Evolutionary conservation across 768 basidiomycete species (phyloP), one percentile per base, ranked within the genome.

Genomic region (Leccinum truebloodii): DNA sequence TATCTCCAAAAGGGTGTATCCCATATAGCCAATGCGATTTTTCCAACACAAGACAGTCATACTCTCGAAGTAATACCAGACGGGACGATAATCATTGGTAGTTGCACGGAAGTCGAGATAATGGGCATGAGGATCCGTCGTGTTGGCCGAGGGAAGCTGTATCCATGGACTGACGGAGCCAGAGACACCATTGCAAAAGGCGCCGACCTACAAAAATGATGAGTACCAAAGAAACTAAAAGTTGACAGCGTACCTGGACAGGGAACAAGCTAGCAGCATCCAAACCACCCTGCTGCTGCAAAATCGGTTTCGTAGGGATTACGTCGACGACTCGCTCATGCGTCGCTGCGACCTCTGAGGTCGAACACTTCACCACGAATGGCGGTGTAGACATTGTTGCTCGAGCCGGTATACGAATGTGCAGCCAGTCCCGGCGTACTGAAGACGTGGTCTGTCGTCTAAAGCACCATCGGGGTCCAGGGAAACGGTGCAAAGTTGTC

Each of bases 31-130:
- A 41, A 87, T 83, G 44, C 96, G 90, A 65, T 86, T 86, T 57
- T 86, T 88, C 80, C 89, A 97, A 7, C 96, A 89, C 89, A 98
- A 89, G 70, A 83, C 74, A 3, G 92, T 90, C 96, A 99, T 98
- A 60, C 79, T 81, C 46, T 48, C 12, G 22, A 48, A 22, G 12
- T 22, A n/a, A 32, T 10, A 37, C 39, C 18, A 18, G 12, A 3
- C 10, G 2, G 46, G 22, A 24, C 46, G 46, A 48, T 3, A 24
- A 13, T 77, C 98, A 61, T 87, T 90, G 35, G 88, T 90, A 71
- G 80, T 87, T 0, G 87, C 88, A 16, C 96, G 90, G 85, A 99
- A 99, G 72, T 99, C 96, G 72, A 98, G 96, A 71, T 98, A 98
- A 67, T 86, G 80, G 0, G 89, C 80, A 67, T 94, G 90, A 18